Percentiles rank a stretch among this genome's conserved stretches.
phyloP scores from a whole-genome alignment of 306 rosid genomes.

The Sphenostylis stenocarpa region DNA sequence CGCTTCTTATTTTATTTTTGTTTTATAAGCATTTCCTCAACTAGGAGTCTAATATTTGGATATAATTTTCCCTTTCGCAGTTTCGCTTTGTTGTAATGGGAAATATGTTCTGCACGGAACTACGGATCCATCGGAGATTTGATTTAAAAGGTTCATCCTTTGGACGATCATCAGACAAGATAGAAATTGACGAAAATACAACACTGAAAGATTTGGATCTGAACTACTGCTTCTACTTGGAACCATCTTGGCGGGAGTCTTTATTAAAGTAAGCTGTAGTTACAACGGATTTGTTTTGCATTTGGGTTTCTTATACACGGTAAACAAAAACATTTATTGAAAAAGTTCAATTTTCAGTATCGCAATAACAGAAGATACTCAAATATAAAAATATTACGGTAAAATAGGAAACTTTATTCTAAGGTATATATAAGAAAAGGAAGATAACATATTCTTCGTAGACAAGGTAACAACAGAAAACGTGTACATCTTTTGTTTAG shows the following conservation, averaged over 20 bases:
- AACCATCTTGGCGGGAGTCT: conserved; percentile 89
- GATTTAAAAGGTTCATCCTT: conserved; percentile 92
- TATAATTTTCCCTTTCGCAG: conserved; percentile 47
- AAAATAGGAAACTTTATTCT: neutral
- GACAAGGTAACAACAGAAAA: neutral
- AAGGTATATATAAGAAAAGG: neutral
- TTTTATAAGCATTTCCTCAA: conserved; percentile 27
- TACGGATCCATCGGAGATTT: conserved; percentile 86
- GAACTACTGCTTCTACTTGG: conserved; percentile 77
- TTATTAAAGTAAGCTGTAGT: conserved; percentile 60
- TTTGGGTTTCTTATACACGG: neutral
- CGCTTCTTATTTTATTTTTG: neutral
- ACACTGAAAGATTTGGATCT: conserved; percentile 91
- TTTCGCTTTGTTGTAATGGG: conserved; percentile 97
- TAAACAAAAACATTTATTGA: too few relatives aligned
- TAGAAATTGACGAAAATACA: conserved; percentile 92
- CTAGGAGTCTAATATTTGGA: conserved; percentile 31
- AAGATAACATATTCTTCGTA: neutral
- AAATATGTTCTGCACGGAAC: conserved; percentile 92
- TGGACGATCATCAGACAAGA: conserved; percentile 87
- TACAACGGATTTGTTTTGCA: neutral
- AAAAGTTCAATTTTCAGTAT: too few relatives aligned
- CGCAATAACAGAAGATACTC: too few relatives aligned
- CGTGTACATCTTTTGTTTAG: neutral
- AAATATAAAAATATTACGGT: neutral